Conservation (phyloP, 768 basidiomycete species). For the Tephrocybe sp. region DNA sequence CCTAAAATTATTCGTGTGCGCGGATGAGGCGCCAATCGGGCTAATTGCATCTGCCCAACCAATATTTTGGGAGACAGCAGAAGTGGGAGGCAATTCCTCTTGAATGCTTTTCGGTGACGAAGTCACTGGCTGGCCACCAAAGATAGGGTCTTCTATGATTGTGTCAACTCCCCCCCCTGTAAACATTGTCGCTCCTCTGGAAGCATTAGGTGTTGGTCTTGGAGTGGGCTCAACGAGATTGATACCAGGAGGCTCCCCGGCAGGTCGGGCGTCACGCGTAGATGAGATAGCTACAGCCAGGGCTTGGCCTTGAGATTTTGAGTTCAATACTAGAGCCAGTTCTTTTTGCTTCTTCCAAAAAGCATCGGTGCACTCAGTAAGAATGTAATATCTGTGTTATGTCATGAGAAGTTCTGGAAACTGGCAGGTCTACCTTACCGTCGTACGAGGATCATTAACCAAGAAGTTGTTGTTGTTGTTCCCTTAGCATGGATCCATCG, state of each 20-base stretch:
- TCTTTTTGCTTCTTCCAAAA: conserved; percentile 19
- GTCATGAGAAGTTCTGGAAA: background rate
- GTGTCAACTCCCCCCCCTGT: no score
- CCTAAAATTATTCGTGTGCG: conserved; percentile 7
- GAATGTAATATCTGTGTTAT: conserved; percentile 40
- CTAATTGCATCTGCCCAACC: conserved; percentile 5
- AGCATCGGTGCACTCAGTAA: conserved; percentile 41
- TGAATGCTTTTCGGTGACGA: conserved; percentile 32
- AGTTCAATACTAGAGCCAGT: no score
- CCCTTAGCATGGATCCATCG: conserved; percentile 31
- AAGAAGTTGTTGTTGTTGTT: conserved; percentile 52
- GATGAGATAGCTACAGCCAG: conserved; percentile 23
- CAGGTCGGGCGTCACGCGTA: conserved; percentile 16
- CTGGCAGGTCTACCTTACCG: conserved; percentile 33
- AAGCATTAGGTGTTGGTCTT: conserved; percentile 14
- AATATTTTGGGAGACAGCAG: conserved; percentile 6
- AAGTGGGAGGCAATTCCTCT: conserved; percentile 22
- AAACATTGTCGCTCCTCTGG: conserved; percentile 1
- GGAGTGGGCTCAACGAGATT: conserved; percentile 23
- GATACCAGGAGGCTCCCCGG: conserved; percentile 10
- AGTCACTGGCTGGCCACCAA: conserved; percentile 28
- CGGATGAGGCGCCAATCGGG: conserved; percentile 1
- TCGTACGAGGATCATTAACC: conserved; percentile 68
- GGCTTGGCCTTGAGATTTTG: conserved; percentile 15
- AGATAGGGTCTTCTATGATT: conserved; percentile 12